These are phyloP conservation scores for Prunus mume DNA, from an alignment of 306 rosid genomes.

Conservation along the genomic window DNA sequence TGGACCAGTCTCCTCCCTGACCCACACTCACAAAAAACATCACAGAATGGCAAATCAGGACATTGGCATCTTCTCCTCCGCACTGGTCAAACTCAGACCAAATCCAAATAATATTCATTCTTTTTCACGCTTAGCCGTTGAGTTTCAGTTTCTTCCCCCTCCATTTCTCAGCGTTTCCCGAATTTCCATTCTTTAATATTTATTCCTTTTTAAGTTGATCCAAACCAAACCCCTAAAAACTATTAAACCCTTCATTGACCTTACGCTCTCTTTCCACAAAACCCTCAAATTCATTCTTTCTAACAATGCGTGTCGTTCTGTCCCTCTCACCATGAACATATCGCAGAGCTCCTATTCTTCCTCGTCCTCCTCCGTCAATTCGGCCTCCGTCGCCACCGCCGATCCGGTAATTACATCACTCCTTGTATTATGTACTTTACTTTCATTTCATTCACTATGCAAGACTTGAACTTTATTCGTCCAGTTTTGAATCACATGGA, in stretches of 20 bases:
- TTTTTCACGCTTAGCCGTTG: conserved; percentile 21
- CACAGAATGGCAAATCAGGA: background rate
- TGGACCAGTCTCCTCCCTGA: background rate
- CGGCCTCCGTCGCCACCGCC: conserved; percentile 44
- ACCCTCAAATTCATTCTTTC: background rate
- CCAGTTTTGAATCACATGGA: background rate
- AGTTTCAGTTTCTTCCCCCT: conserved; percentile 24
- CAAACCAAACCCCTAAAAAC: conserved; percentile 6
- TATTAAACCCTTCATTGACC: conserved; percentile 22
- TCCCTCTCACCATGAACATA: conserved; percentile 46
- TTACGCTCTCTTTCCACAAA: conserved; percentile 6
- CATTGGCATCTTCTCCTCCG: background rate
- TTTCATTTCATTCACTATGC: conserved; percentile 1
- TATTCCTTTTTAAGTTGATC: background rate
- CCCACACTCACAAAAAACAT: too few relatives aligned
- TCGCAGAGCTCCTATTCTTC: conserved; percentile 55
- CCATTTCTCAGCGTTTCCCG: background rate
- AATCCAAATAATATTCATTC: background rate
- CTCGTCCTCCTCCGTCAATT: conserved; percentile 58
- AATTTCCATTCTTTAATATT: background rate
- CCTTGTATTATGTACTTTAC: background rate
- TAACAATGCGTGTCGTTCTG: conserved; percentile 35
- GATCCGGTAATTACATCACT: conserved; percentile 47
- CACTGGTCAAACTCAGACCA: conserved; percentile 5
- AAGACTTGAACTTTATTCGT: background rate